Base-by-base conservation (phyloP, 257 asterid genomes). In the Solanum sitiens region DNA sequence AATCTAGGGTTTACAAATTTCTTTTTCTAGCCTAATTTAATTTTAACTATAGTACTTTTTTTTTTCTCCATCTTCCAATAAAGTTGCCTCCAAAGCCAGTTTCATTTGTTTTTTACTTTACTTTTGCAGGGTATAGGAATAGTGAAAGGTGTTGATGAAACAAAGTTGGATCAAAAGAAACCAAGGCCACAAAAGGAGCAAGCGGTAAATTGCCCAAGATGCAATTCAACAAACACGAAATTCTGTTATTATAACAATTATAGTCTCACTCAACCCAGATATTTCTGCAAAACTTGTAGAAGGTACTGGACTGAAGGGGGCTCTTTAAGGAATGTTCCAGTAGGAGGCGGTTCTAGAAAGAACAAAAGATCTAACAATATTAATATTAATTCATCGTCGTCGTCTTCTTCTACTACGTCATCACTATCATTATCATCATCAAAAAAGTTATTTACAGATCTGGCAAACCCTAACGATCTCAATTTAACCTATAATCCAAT, bases 221-320 rank as follows among this genome's bases (percentile, higher is more conserved):
- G 99, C 91, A 92, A 86, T 44, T 96, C 99, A 1, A 91, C 98
- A 0, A 95, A 96, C 92, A 96, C 99, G 1, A 96, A 96, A 85
- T 96, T 96, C 88, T 96, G 99, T 85, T 96, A 96, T 25, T 96
- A 96, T 93, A 95, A 96, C 92, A 95, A 96, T 85, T 96, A 96
- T 71, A 95, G 95, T 35, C 93, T 96, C 5, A 85, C 99, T 6
- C 99, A 96, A 85, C 99, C 99, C 7, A 92, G 99, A 13, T 96
- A 96, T 91, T 94, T 96, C 27, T 96, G 99, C 91, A 96, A 96
- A 91, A 90, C 98, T 10, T 96, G 99, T 68, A 89, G 98, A 65
- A 91, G 98, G 92, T 96, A 96, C 61, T 96, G 99, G 99, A 96
- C 99, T 12, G 94, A 92, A 42, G 99, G 99, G 0, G 99, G 99